Conservation (phyloP, 2,329 filamentous ascomycete genomes). For the Xylaria sp. region DNA sequence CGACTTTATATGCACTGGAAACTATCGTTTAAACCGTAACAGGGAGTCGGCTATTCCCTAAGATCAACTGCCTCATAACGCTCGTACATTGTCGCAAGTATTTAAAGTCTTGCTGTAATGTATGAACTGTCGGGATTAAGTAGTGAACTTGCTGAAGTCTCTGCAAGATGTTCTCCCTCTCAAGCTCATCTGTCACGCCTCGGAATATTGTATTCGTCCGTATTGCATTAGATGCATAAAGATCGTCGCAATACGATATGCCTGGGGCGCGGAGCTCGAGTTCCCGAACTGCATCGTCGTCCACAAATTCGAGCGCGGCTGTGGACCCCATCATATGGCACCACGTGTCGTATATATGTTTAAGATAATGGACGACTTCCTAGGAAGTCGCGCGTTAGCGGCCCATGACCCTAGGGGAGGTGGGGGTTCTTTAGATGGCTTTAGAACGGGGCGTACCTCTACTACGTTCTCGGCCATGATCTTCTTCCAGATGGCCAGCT, state of each 20-base stretch:
- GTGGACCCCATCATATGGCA: conserved; percentile 12
- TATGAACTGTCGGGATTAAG: conserved; percentile 18
- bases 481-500: conserved; percentile 22
- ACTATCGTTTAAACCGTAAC: conserved; percentile 14
- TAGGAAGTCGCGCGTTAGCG: conserved; percentile 28
- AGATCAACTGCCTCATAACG: conserved; percentile 22
- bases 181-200: neutral
- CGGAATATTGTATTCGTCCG: conserved; percentile 12
- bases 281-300: conserved; percentile 10
- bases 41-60: neutral
- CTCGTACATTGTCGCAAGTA: conserved; percentile 14
- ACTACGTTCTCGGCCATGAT: too few species aligned
- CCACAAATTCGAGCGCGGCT: conserved; percentile 16
- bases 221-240: conserved; percentile 1
- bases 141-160: conserved; percentile 6
- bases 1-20: neutral
- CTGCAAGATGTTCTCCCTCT: conserved; percentile 3
- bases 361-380: conserved; percentile 25
- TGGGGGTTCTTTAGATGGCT: too few species aligned
- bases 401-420: too few species aligned
- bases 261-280: conserved; percentile 9
- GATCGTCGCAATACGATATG: conserved; percentile 2
- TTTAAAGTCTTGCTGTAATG: conserved; percentile 23
- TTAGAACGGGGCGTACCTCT: too few species aligned
- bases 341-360: conserved; percentile 20